Conservation (phyloP, 2,329 filamentous ascomycete species). For the Cyphellophora attinorum region DNA sequence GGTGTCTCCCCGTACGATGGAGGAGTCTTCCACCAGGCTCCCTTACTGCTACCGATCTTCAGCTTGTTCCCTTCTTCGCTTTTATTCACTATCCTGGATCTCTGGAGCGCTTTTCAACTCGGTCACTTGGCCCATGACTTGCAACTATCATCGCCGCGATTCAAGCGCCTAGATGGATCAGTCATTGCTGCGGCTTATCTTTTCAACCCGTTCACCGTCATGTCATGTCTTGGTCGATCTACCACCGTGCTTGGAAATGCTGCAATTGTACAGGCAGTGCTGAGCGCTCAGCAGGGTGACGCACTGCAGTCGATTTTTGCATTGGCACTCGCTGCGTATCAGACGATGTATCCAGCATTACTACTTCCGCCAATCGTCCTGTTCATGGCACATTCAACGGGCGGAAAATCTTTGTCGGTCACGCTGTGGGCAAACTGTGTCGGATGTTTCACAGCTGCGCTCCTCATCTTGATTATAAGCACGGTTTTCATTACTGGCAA, state of each 20-base stretch:
- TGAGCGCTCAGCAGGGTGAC: conserved; percentile 67
- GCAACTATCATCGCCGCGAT: conserved; percentile 13
- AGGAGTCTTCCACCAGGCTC: conserved; percentile 75
- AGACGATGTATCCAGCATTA: conserved; percentile 84
- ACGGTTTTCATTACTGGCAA: conserved; percentile 51
- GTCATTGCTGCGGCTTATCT: conserved; percentile 54
- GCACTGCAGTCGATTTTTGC: conserved; percentile 71
- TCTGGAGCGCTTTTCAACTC: conserved; percentile 73
- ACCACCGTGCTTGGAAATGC: conserved; percentile 83
- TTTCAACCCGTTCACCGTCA: conserved; percentile 89
- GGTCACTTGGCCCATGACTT: conserved; percentile 54
- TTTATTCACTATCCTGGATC: conserved; percentile 71
- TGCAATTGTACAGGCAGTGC: conserved; percentile 74
- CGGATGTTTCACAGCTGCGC: conserved; percentile 3
- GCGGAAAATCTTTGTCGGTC: conserved; percentile 40
- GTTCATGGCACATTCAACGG: conserved; percentile 26
- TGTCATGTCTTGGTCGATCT: conserved; percentile 80
- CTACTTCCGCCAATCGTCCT: conserved; percentile 75
- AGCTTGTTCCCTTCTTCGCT: conserved; percentile 76
- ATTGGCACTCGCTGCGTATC: conserved; percentile 76
- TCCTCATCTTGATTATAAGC: conserved; percentile 10
- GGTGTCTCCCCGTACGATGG: conserved; percentile 97
- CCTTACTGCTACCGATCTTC: conserved; percentile 83
- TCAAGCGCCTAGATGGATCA: conserved; percentile 11
- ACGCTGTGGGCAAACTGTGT: conserved; percentile 52